phyloP scores from a whole-genome alignment of 345 rosid genomes.

The Laguncularia racemosa region DNA sequence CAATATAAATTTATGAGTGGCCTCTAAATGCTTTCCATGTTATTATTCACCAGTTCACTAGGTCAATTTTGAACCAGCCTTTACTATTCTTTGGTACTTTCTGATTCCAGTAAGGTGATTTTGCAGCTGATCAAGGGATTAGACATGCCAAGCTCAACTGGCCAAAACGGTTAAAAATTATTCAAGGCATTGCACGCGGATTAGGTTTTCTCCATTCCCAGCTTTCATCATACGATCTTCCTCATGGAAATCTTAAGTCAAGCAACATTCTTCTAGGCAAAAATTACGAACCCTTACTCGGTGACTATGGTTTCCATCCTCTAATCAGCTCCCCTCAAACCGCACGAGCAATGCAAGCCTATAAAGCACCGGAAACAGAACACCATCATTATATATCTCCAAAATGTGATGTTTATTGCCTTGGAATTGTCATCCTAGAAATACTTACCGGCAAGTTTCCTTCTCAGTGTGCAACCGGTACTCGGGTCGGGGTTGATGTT shows the following conservation, averaged over 20 bases:
- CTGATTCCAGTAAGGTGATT: not conserved
- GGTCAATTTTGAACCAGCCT: too few species aligned
- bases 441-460: slow-evolving; percentile 66
- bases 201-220: slow-evolving; percentile 49
- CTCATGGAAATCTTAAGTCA: slow-evolving; percentile 86
- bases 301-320: slow-evolving; percentile 50
- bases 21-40: too few species aligned
- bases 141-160: slow-evolving; percentile 37
- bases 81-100: too few species aligned
- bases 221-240: slow-evolving; percentile 32
- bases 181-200: slow-evolving; percentile 57
- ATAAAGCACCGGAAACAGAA: slow-evolving; percentile 50
- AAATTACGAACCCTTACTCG: slow-evolving; percentile 54
- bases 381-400: slow-evolving; percentile 29
- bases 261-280: slow-evolving; percentile 52
- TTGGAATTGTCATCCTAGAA: slow-evolving; percentile 69
- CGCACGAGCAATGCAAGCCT: slow-evolving; percentile 40
- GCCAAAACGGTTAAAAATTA: slow-evolving; percentile 48
- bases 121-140: slow-evolving; percentile 36
- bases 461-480: slow-evolving; percentile 37
- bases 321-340: slow-evolving; percentile 26
- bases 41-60: too few species aligned
- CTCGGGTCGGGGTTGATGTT: slow-evolving; percentile 45
- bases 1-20: too few species aligned
- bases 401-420: slow-evolving; percentile 65